A percentile compares a stretch with the other conserved stretches of the same genome.
Evolutionary conservation across 495 filamentous ascomycete species (phyloP).

Genomic region (Xylaria palmicola): DNA sequence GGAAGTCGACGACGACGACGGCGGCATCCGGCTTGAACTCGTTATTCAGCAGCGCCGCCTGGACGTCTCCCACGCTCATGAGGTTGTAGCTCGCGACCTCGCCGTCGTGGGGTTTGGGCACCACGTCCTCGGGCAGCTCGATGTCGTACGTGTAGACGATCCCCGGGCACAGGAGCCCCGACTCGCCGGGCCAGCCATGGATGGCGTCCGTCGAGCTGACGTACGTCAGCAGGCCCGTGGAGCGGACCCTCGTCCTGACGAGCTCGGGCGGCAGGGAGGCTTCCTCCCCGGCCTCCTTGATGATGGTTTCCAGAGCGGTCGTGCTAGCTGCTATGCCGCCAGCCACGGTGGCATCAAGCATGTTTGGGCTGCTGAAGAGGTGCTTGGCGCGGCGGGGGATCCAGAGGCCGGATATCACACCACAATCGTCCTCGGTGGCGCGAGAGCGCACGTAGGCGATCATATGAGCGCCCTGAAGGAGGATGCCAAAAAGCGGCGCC

Average conservation of each 20-base stretch:
- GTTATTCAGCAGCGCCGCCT: slow-evolving; percentile 35
- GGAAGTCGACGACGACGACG: slow-evolving; percentile 52
- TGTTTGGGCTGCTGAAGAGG: slow-evolving; percentile 50
- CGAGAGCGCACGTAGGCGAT: slow-evolving; percentile 40
- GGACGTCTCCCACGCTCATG: slow-evolving; percentile 49
- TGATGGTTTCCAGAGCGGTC: slow-evolving; percentile 47
- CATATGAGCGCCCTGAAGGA: slow-evolving; percentile 49
- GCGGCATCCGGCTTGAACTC: slow-evolving; percentile 58
- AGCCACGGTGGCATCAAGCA: slow-evolving; percentile 57
- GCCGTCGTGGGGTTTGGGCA: slow-evolving; percentile 47
- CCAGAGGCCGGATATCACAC: slow-evolving; percentile 47
- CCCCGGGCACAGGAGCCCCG: slow-evolving; percentile 41
- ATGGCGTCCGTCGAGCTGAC: slow-evolving; percentile 32
- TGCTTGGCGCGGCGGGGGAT: slow-evolving; percentile 45
- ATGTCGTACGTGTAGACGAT: slow-evolving; percentile 54
- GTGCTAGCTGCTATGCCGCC: slow-evolving; percentile 49
- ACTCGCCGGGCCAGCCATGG: slow-evolving; percentile 53
- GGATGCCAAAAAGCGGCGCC: slow-evolving; percentile 51
- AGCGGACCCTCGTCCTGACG: slow-evolving; percentile 27
- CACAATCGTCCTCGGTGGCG: slow-evolving; percentile 17
- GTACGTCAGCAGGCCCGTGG: slow-evolving; percentile 43
- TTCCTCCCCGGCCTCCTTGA: slow-evolving; percentile 57
- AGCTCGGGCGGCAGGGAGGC: slow-evolving; percentile 42
- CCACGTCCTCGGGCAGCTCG: slow-evolving; percentile 36
- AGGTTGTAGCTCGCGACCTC: slow-evolving; percentile 54